These are phyloP conservation scores for Naganishia liquefaciens DNA, from an alignment of 1,284 basidiomycete genomes.

Conservation along the genomic window DNA sequence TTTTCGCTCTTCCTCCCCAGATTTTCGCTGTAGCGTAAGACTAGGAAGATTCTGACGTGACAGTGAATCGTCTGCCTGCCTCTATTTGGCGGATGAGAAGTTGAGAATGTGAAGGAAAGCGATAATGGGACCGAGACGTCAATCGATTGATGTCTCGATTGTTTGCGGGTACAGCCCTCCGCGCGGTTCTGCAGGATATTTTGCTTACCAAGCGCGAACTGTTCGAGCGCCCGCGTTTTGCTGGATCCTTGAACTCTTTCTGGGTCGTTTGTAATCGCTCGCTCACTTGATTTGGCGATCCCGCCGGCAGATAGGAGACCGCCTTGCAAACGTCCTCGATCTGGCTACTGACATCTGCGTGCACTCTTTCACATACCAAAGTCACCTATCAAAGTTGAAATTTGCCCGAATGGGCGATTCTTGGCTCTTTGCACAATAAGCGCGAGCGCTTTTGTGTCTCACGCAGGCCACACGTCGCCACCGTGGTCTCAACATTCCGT, in stretches of 20 bases:
- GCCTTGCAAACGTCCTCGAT: no score
- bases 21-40: no score
- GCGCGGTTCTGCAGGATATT: not conserved
- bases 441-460: slow-evolving; percentile 22
- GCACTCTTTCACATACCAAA: no score
- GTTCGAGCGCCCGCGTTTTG: slow-evolving; percentile 1
- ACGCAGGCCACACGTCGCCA: slow-evolving; percentile 4
- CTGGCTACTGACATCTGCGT: no score
- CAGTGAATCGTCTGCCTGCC: no score
- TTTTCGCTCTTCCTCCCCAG: no score
- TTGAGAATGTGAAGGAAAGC: not conserved
- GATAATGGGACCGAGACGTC: not conserved
- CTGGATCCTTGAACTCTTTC: not conserved
- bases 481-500: no score
- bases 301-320: no score
- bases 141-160: slow-evolving; percentile 21
- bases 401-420: not conserved
- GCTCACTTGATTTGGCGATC: no score
- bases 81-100: not conserved
- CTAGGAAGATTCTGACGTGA: no score
- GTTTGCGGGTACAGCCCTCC: slow-evolving; percentile 12
- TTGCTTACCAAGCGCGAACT: no score
- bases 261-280: no score
- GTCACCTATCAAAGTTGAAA: not conserved
- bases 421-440: slow-evolving; percentile 1